Evolutionary conservation across 2,329 filamentous ascomycete species (phyloP), one percentile per base, ranked within the genome.

Genomic region (Elsinoe ampelina): DNA sequence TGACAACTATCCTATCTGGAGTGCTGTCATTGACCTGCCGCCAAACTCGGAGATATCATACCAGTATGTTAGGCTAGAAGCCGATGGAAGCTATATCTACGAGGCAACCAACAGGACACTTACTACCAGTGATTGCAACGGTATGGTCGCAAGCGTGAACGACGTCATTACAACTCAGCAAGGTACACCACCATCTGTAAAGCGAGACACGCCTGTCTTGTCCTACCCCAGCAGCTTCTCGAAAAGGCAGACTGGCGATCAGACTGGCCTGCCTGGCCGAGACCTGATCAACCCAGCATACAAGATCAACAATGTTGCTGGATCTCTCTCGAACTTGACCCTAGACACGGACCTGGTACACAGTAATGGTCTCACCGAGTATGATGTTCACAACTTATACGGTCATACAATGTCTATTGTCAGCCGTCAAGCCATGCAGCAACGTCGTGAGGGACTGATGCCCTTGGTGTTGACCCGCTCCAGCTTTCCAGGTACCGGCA

Each of bases 321-420:
- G 74, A 15, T 62, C 66, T 17, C 58, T 78, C 1, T 71, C 68
- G 5, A 70, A 73, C 57, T 64, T 65, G 48, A 77, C 86, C 0
- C 79, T 88, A 55, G 76, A 81, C 61, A 86, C 85, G 0, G 80
- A 88, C 64, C 71, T 88, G 7, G 77, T 84, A 7, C 85, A 89
- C 67, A 76, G 81, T 41, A 83, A 86, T 58, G 85, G 85, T 1
- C 72, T 83, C 36, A 74, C 76, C 17, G 81, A 87, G 68, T 89
- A 87, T 65, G 87, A 91, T 62, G 86, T 83, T 0, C 87, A 91
- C 68, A 90, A 90, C 63, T 70, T 90, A 1, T 89, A 87, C 67
- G 87, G 87, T 1, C 80, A 80, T 64, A 77, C 88, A 82, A 91
- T 90, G 86, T 85, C 83, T 1, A 71, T 75, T 15, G 73, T 80